phyloP scores from a whole-genome alignment of 148 eudicot species.

The Cornus florida region DNA sequence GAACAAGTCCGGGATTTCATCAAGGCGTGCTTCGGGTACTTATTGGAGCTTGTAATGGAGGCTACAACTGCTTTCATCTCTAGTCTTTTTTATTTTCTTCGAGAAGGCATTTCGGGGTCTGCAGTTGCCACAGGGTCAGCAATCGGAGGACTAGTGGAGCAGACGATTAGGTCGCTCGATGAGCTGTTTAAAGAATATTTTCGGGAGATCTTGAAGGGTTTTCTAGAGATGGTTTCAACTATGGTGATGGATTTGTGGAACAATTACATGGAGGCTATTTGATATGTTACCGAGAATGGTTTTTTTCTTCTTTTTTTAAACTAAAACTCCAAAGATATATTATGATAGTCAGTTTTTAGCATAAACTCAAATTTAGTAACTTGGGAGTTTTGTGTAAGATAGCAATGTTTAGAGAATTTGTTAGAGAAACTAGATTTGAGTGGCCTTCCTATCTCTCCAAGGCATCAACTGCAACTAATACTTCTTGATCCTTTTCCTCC shows the following conservation, averaged over 20 bases:
- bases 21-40: constrained; percentile 26
- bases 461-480: no score
- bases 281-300: constrained; percentile 34
- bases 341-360: no score
- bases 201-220: constrained; percentile 39
- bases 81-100: constrained; percentile 28
- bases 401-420: no score
- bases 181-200: constrained; percentile 32
- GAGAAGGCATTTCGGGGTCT: constrained; percentile 35
- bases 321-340: no score
- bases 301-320: neutral
- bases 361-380: no score
- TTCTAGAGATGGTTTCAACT: constrained; percentile 39
- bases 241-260: constrained; percentile 41
- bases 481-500: no score
- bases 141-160: constrained; percentile 29
- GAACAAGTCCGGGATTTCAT: constrained; percentile 36
- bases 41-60: constrained; percentile 25
- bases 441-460: no score
- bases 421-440: no score
- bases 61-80: constrained; percentile 19
- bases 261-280: constrained; percentile 37
- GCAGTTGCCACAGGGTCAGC: constrained; percentile 28
- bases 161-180: constrained; percentile 29
- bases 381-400: no score